phyloP scores from a whole-genome alignment of 148 eudicot species.

The Diospyros lotus region DNA sequence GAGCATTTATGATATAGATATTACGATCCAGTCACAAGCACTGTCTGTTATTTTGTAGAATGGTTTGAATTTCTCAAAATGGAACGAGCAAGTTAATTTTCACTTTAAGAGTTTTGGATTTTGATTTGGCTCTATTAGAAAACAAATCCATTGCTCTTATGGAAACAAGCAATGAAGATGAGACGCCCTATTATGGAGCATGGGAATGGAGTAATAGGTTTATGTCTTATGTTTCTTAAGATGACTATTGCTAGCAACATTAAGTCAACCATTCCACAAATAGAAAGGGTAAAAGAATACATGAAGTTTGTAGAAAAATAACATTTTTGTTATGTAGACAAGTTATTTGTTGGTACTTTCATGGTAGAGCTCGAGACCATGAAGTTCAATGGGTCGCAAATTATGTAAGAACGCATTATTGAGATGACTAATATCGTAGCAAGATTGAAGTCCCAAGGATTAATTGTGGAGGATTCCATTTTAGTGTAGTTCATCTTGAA shows the following conservation, averaged over 20 bases:
- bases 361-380: slow-evolving; percentile 8
- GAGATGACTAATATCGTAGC: slow-evolving; percentile 20
- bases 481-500: slow-evolving; percentile 9
- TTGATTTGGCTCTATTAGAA: neutral
- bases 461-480: slow-evolving; percentile 16
- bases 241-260: neutral
- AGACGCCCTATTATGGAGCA: neutral
- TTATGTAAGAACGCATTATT: slow-evolving; percentile 16
- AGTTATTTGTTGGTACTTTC: neutral
- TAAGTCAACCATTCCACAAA: neutral
- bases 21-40: neutral
- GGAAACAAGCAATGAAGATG: neutral
- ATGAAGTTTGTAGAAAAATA: slow-evolving; percentile 11
- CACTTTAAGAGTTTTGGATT: neutral
- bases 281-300: slow-evolving; percentile 9
- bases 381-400: neutral
- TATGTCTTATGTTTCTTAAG: neutral
- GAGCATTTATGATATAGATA: neutral
- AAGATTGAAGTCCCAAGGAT: slow-evolving; percentile 14
- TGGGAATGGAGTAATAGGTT: neutral
- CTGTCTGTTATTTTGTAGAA: neutral
- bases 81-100: neutral
- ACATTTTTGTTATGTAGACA: slow-evolving; percentile 4
- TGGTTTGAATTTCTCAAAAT: neutral
- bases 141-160: neutral